Conservation (phyloP, 129 eudicot species). For the Logfia minima region DNA sequence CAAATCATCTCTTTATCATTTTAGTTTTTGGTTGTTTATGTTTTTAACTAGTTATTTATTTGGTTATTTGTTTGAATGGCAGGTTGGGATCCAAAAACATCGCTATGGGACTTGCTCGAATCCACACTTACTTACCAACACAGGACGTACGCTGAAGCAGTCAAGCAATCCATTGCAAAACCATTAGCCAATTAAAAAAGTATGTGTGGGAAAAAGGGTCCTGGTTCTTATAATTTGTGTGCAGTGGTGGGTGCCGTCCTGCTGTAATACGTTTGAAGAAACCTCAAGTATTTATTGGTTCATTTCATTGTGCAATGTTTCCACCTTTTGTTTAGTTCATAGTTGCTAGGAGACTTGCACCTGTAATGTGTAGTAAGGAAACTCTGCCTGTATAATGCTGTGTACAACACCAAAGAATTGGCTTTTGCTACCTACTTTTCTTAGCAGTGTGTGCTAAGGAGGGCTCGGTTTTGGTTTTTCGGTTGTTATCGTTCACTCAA, state of each 20-base stretch:
- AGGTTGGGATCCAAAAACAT: slow-evolving; percentile 97
- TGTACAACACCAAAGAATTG: slow-evolving; percentile 1
- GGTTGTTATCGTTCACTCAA: slow-evolving; percentile 1
- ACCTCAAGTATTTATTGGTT: slow-evolving; percentile 15
- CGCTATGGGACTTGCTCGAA: slow-evolving; percentile 95
- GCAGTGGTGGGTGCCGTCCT: slow-evolving; percentile 11
- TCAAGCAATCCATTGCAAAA: slow-evolving; percentile 72
- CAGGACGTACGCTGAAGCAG: slow-evolving; percentile 89
- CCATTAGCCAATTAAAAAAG: slow-evolving; percentile 56
- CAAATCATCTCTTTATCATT: neutral
- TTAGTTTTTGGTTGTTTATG: neutral
- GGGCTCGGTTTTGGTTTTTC: neutral
- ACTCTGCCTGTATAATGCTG: slow-evolving; percentile 5
- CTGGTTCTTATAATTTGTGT: neutral
- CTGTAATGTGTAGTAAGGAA: slow-evolving; percentile 13
- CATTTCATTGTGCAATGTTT: neutral
- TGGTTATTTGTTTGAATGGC: slow-evolving; percentile 10
- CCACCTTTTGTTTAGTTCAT: neutral
- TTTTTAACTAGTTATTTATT: neutral
- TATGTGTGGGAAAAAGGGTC: neutral
- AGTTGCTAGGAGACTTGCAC: neutral
- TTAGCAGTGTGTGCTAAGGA: neutral
- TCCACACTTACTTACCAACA: slow-evolving; percentile 98
- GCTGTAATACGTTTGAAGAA: slow-evolving; percentile 18
- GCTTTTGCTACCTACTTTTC: neutral